Evolutionary conservation across 805 yeast genomes (phyloP), one percentile per base, ranked within the genome.

Genomic region (Hyphopichia homilentoma): DNA sequence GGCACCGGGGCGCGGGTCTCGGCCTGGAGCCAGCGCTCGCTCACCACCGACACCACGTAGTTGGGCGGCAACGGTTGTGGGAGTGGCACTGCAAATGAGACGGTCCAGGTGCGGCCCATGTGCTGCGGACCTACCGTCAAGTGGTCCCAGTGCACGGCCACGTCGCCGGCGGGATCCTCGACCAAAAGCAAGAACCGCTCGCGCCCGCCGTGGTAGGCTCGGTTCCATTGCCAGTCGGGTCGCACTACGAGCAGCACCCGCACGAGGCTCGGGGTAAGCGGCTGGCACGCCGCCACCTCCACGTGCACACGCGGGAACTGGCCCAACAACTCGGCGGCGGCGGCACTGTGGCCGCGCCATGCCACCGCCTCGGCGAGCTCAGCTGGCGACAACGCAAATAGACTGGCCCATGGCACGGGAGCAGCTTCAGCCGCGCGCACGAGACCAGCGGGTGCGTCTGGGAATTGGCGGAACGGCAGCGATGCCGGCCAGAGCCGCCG

Each of bases 11-110:
- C 51, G 38, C 73, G 75, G 40, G 70, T 65, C 34, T 75, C 84
- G 36, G 87, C 77, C 40, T 85, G 89, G 4, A 88, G 58, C 98
- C 97, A 93, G 38, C 70, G 76, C 36, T 89, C 95, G 36, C 95
- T 86, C 2, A 83, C 57, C 8, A 89, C 54, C 0, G 82, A 68
- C 4, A 88, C 70, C 54, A 83, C 86, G 42, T 82, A 79, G 44
- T 77, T 80, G 0, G 96, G 96, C 22, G 70, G 73, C 2, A 54
- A 27, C 1, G 89, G 84, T 4, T 74, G 78, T 4, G 60, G 34
- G 0, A 80, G 35, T 0, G 83, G 75, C 3, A 89, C 75, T 0
- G 84, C 71, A 43, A 87, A 77, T 21, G 81, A 87, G 2, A 87
- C 29, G n/a, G n/a, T n/a, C n/a, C n/a, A n/a, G n/a, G n/a, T n/a